Conservation (phyloP, 441 rosid genomes). For the Lepidium campestre region DNA sequence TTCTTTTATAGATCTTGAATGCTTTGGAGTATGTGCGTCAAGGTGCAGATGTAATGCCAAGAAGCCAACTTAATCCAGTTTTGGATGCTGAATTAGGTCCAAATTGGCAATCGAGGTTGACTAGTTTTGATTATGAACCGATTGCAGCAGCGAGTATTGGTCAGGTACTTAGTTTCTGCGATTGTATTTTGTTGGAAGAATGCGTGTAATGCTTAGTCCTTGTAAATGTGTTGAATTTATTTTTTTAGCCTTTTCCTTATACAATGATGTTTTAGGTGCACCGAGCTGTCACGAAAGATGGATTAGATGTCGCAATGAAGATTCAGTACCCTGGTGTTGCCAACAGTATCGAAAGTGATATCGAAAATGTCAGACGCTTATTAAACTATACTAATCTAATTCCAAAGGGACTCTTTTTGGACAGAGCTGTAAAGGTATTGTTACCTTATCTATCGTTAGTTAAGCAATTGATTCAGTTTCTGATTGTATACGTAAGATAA, state of each 20-base stretch:
- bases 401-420: slow-evolving; percentile 87
- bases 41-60: slow-evolving; percentile 99
- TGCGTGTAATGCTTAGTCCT: background rate
- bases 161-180: slow-evolving; percentile 48
- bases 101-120: slow-evolving; percentile 69
- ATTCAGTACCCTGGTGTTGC: slow-evolving; percentile 99
- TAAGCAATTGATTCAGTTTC: background rate
- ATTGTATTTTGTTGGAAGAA: background rate
- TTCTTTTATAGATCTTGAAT: slow-evolving; percentile 65
- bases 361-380: slow-evolving; percentile 83
- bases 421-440: slow-evolving; percentile 85
- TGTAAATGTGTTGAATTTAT: background rate
- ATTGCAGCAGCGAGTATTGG: slow-evolving; percentile 97
- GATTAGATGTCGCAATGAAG: slow-evolving; percentile 75
- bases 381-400: slow-evolving; percentile 78
- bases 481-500: background rate
- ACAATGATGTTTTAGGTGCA: slow-evolving; percentile 58
- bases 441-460: background rate
- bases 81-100: slow-evolving; percentile 75
- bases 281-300: slow-evolving; percentile 72
- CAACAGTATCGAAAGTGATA: slow-evolving; percentile 87
- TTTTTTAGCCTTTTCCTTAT: background rate
- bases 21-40: slow-evolving; percentile 95
- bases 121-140: slow-evolving; percentile 91
- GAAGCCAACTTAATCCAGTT: slow-evolving; percentile 81